Evolutionary conservation across 192 early-diverging fungal species (phyloP).

Genomic region (Gonapodya prolifera): DNA sequence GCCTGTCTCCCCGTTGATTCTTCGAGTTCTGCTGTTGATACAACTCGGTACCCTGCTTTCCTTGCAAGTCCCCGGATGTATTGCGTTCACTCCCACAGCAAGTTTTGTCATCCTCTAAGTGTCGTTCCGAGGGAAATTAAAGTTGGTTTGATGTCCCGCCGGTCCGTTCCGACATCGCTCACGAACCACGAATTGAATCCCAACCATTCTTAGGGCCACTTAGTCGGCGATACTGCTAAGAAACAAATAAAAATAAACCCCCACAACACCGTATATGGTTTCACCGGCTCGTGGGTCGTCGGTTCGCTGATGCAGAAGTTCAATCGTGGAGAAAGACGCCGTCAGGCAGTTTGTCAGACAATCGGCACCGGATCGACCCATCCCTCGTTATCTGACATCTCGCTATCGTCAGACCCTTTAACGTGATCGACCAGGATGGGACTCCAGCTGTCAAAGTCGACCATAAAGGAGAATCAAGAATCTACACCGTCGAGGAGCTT

Average conservation of each 20-base stretch:
- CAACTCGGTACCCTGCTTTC: background rate
- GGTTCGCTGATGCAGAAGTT: slow-evolving; percentile 70
- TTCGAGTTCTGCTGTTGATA: background rate
- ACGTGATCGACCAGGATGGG: too few species aligned
- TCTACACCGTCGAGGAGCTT: too few species aligned
- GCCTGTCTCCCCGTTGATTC: too few species aligned
- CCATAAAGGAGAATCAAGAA: too few species aligned
- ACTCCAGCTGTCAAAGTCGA: too few species aligned
- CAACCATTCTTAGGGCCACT: slow-evolving; percentile 23
- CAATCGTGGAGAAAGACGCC: too few species aligned
- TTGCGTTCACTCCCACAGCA: slow-evolving; percentile 8
- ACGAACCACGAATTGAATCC: slow-evolving; percentile 23
- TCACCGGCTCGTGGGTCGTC: slow-evolving; percentile 83
- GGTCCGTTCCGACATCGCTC: slow-evolving; percentile 77
- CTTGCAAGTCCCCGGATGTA: slow-evolving; percentile 3
- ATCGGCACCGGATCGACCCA: too few species aligned
- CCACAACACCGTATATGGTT: slow-evolving; percentile 81
- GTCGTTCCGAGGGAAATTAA: slow-evolving; percentile 59
- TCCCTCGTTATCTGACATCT: too few species aligned
- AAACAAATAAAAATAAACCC: slow-evolving; percentile 85
- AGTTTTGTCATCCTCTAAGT: slow-evolving; percentile 24
- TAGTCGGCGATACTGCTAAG: slow-evolving; percentile 81
- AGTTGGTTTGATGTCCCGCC: slow-evolving; percentile 86
- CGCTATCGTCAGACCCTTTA: too few species aligned
- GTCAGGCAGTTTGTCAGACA: too few species aligned